Percentiles rank a stretch among this genome's conserved stretches.
Evolutionary conservation across 352 stramenopile genomes (phyloP).

Genomic region (Pythium scleroteichum): DNA sequence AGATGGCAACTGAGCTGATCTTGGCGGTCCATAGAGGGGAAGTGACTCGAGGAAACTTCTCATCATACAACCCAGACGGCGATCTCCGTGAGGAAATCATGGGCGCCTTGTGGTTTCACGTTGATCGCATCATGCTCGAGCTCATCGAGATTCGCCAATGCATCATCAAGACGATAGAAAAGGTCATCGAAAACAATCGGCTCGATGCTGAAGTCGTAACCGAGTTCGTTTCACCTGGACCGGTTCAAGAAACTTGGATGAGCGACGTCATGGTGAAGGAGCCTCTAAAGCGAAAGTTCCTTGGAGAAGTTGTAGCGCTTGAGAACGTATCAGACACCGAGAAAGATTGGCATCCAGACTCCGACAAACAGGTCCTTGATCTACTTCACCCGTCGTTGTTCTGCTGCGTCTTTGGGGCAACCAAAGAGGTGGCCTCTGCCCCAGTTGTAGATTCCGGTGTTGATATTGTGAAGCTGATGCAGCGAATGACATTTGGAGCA

Average conservation of each 20-base stretch:
- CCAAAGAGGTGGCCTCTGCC: constrained; percentile 2
- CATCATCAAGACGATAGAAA: constrained; percentile 20
- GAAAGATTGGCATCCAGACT: constrained; percentile 62
- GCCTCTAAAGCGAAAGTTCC: constrained; percentile 33
- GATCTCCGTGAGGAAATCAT: constrained; percentile 13
- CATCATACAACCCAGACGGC: neutral
- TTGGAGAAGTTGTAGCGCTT: constrained; percentile 25
- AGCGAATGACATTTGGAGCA: constrained; percentile 28
- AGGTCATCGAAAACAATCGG: constrained; percentile 22
- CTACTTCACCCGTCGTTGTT: constrained; percentile 66
- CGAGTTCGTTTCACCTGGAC: constrained; percentile 31
- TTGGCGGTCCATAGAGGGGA: constrained; percentile 15
- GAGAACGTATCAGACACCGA: constrained; percentile 40
- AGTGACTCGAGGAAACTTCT: constrained; percentile 19
- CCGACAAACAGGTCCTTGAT: constrained; percentile 51
- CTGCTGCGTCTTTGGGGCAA: constrained; percentile 51
- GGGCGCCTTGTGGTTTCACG: constrained; percentile 21
- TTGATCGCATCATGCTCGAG: constrained; percentile 21
- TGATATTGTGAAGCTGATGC: constrained; percentile 35
- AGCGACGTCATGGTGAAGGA: constrained; percentile 34
- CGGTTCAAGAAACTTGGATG: constrained; percentile 39
- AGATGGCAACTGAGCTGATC: constrained; percentile 8
- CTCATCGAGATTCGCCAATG: constrained; percentile 18
- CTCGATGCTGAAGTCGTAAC: constrained; percentile 1
- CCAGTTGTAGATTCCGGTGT: neutral